Conservation (phyloP, 2,329 filamentous ascomycete species). For the Peltaster fructicola region DNA sequence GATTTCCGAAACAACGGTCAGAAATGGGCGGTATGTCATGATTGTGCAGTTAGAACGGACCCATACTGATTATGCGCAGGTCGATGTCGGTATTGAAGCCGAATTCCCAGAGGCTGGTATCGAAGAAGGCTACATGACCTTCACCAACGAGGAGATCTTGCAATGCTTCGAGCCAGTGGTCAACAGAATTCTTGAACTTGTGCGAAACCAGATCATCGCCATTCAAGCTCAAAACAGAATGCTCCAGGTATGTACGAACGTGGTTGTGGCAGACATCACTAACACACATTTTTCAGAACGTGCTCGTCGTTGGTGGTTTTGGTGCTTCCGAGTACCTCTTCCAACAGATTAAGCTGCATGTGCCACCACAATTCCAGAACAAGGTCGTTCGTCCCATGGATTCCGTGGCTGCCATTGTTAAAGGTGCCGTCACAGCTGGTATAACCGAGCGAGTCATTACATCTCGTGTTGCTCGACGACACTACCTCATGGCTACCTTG, state of each 20-base stretch:
- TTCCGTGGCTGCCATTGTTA: conserved; percentile 94
- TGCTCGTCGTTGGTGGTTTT: conserved; percentile 92
- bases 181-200: conserved; percentile 87
- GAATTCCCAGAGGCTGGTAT: conserved; percentile 96
- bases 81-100: conserved; percentile 95
- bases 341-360: conserved; percentile 97
- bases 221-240: conserved; percentile 93
- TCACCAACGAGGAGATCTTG: conserved; percentile 96
- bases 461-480: conserved; percentile 86
- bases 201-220: conserved; percentile 95
- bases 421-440: conserved; percentile 91
- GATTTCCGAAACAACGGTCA: conserved; percentile 98
- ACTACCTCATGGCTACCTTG: conserved; percentile 97
- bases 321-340: conserved; percentile 97
- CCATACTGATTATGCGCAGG: no score
- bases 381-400: conserved; percentile 99
- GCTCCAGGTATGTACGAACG: conserved; percentile 45
- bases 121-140: conserved; percentile 99
- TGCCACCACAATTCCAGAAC: conserved; percentile 92
- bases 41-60: no score
- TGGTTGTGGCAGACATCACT: conserved; percentile 7
- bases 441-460: conserved; percentile 95
- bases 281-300: conserved; percentile 42
- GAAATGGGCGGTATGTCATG: conserved; percentile 94
- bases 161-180: conserved; percentile 98